Evolutionary conservation across 768 basidiomycete species (phyloP), one percentile per base, ranked within the genome.

Genomic region (Trametes sanguinea): DNA sequence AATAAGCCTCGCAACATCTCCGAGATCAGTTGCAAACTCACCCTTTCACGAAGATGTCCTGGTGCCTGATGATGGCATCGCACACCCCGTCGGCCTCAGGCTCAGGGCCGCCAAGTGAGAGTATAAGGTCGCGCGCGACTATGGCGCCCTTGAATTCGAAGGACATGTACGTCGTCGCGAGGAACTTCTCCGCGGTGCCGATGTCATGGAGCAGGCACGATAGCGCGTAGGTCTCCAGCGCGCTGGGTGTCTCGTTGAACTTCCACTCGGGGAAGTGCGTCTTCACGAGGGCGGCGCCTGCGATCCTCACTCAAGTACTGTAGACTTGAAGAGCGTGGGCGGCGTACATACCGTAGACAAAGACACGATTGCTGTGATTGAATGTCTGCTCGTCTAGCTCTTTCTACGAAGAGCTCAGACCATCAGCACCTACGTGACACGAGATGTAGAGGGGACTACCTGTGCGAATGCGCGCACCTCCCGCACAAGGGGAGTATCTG

Each of bases 111-210:
- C 78, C 78, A 4, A 72, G 68, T 32, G 77, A 67, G 27, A 81
- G 67, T 44, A 83, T 80, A 43, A 80, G 72, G 54, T 83, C 79
- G 35, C 81, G 78, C 39, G 81, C 83, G 11, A 83, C 75, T 54
- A 84, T 80, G 17, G 76, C 83, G 50, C 83, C 81, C 68, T 81
- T 81, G 74, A 82, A 83, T 71, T 85, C 83, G 66, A 85, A 84
- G 13, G 79, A 81, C 71, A 83, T 72, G 62, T 82, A 82, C n/a
- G 83, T 84, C 29, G 78, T 81, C n/a, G 76, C 63, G 48, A 82
- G 73, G 65, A 78, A 83, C 27, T 72, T 73, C 48, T 81, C 76
- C 6, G 80, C 80, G 3, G 80, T 80, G 47, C 82, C 83, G 48
- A 83, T 79, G 65, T 83, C 83, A 65, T 84, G 83, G 60, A 83